Evolutionary conservation across 2,329 filamentous ascomycete genomes (phyloP).

Genomic region (Lasiodiplodia gonubiensis): DNA sequence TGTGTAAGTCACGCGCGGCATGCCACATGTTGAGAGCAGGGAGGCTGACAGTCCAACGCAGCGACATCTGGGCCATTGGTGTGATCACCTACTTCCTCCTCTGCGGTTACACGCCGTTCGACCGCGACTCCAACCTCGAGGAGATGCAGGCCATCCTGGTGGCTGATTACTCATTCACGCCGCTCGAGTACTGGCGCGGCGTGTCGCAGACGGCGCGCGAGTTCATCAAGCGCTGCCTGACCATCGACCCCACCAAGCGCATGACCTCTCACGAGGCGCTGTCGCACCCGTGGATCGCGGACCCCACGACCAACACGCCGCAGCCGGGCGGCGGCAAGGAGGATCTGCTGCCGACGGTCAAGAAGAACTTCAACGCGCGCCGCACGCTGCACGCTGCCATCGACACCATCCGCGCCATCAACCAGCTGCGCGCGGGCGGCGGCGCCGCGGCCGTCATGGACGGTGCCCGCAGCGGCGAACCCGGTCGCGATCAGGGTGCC

Average conservation of each 20-base stretch:
- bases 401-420: conserved; percentile 71
- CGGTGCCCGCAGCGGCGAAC: conserved; percentile 63
- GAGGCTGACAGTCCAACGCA: conserved; percentile 38
- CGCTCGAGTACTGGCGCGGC: conserved; percentile 93
- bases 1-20: conserved; percentile 61
- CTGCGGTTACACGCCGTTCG: conserved; percentile 97
- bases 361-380: conserved; percentile 73
- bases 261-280: conserved; percentile 87
- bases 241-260: conserved; percentile 82
- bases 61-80: conserved; percentile 95
- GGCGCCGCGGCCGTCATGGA: conserved; percentile 64
- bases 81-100: conserved; percentile 99
- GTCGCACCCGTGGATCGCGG: conserved; percentile 68
- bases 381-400: conserved; percentile 70
- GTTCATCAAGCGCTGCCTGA: conserved; percentile 91
- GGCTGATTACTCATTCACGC: conserved; percentile 95
- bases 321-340: conserved; percentile 43
- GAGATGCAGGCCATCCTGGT: conserved; percentile 99
- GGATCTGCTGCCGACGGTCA: conserved; percentile 68
- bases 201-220: conserved; percentile 82
- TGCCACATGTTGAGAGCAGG: neutral
- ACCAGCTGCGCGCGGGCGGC: conserved; percentile 67
- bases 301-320: conserved; percentile 53
- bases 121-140: conserved; percentile 95
- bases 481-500: conserved; percentile 37